A percentile compares a stretch with the other conserved stretches of the same genome.
These are phyloP conservation scores for Citrus unshiu DNA, from an alignment of 345 rosid genomes.

Conservation along the genomic window DNA sequence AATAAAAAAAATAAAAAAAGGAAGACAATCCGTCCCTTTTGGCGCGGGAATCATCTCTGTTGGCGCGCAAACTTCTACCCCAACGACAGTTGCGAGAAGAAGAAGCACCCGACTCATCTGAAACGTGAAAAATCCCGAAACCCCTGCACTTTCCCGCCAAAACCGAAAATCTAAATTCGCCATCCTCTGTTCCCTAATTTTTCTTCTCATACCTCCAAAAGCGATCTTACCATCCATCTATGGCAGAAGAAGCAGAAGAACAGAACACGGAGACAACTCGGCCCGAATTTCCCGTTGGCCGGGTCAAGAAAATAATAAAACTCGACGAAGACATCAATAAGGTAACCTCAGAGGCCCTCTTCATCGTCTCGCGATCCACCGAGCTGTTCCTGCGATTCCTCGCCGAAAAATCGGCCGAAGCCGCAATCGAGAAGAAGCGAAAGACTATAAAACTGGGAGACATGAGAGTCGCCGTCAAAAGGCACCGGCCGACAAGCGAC, in stretches of 20 bases:
- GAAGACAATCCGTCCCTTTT: neutral
- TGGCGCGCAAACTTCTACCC: neutral
- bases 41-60: neutral
- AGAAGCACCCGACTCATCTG: too few species aligned
- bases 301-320: constrained; percentile 81
- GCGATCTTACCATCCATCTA: constrained; percentile 18
- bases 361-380: constrained; percentile 53
- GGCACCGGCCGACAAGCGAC: constrained; percentile 78
- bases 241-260: constrained; percentile 76
- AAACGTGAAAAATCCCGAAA: neutral
- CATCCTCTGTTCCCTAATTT: neutral
- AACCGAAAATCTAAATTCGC: neutral
- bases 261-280: constrained; percentile 26
- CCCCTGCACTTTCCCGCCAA: constrained; percentile 21
- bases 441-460: constrained; percentile 67
- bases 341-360: constrained; percentile 76
- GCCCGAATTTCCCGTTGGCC: constrained; percentile 58
- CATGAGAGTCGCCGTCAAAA: constrained; percentile 57
- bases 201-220: neutral
- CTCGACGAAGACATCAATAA: constrained; percentile 86
- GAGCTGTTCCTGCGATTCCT: constrained; percentile 72
- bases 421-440: constrained; percentile 62
- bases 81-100: neutral
- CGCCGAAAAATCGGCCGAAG: constrained; percentile 59
- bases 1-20: too few species aligned